A percentile compares a stretch with the other conserved stretches of the same genome.
Evolutionary conservation across 441 rosid species (phyloP).

Genomic region (Brassica balearica): DNA sequence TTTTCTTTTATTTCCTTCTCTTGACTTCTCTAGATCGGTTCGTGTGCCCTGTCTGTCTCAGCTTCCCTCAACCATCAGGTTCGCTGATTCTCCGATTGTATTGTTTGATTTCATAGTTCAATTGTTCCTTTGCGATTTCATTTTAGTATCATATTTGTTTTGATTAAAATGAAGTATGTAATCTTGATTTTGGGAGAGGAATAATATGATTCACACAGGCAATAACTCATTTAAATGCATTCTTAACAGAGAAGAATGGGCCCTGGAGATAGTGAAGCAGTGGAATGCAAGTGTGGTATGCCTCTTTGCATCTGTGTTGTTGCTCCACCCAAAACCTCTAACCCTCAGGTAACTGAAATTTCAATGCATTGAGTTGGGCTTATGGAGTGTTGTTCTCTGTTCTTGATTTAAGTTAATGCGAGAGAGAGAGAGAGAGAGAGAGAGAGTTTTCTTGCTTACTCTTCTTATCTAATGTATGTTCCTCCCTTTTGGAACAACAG

Average conservation of each 20-base stretch:
- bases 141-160: not conserved
- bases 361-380: not conserved
- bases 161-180: not conserved
- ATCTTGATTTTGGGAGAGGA: conserved; percentile 2
- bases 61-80: not conserved
- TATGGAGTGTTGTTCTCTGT: conserved; percentile 4
- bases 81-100: not conserved
- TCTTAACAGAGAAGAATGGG: conserved; percentile 50
- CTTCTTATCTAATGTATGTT: not conserved
- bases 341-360: conserved; percentile 18
- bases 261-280: conserved; percentile 47
- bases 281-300: conserved; percentile 94
- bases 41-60: not conserved
- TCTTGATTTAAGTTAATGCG: not conserved
- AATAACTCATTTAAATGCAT: conserved; percentile 18
- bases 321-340: conserved; percentile 47
- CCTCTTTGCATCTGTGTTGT: conserved; percentile 91
- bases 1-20: not conserved
- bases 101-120: not conserved
- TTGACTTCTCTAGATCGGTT: not conserved
- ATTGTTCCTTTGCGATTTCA: not conserved
- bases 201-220: not conserved
- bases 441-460: not conserved
- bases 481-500: conserved; percentile 51
- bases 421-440: not conserved